Conservation (phyloP, 768 basidiomycete species). For the Psilocybe subaeruginosa region DNA sequence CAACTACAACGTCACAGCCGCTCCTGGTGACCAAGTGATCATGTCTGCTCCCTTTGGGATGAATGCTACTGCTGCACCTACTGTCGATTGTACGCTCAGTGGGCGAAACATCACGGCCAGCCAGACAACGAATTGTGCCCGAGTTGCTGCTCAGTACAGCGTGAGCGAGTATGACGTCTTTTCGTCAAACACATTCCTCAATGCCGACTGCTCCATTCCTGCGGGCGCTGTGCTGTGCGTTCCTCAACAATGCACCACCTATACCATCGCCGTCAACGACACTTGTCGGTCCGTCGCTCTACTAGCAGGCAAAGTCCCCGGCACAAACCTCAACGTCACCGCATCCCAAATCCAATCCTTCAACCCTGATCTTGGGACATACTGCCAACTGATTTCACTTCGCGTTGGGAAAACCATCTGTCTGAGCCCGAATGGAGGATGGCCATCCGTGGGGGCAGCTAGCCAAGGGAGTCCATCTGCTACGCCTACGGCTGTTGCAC, state of each 20-base stretch:
- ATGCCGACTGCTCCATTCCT: slow-evolving; percentile 6
- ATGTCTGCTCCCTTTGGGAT: slow-evolving; percentile 3
- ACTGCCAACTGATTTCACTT: slow-evolving; percentile 7
- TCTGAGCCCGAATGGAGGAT: slow-evolving; percentile 8
- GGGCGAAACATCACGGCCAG: slow-evolving; percentile 24
- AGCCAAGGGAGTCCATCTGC: slow-evolving; percentile 8
- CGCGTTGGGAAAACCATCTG: slow-evolving; percentile 9
- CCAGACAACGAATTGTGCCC: slow-evolving; percentile 3
- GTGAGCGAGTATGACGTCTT: slow-evolving; percentile 11
- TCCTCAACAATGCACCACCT: slow-evolving; percentile 6
- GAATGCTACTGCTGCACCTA: slow-evolving; percentile 6
- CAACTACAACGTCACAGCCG: background rate
- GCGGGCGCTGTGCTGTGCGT: slow-evolving; percentile 3
- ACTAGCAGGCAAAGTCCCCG: slow-evolving; percentile 4
- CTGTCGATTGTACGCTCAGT: slow-evolving; percentile 16
- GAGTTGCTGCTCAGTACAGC: slow-evolving; percentile 5
- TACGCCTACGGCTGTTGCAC: background rate
- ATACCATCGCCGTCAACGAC: slow-evolving; percentile 5
- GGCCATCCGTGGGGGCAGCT: slow-evolving; percentile 7
- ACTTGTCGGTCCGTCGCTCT: slow-evolving; percentile 4
- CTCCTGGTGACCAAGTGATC: background rate
- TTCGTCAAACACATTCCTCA: slow-evolving; percentile 2
- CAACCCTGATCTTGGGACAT: slow-evolving; percentile 8
- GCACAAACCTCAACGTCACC: slow-evolving; percentile 2
- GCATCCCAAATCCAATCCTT: slow-evolving; percentile 3